phyloP scores from a whole-genome alignment of 2,329 filamentous ascomycete species.

The Alternaria hordeiaustralica region DNA sequence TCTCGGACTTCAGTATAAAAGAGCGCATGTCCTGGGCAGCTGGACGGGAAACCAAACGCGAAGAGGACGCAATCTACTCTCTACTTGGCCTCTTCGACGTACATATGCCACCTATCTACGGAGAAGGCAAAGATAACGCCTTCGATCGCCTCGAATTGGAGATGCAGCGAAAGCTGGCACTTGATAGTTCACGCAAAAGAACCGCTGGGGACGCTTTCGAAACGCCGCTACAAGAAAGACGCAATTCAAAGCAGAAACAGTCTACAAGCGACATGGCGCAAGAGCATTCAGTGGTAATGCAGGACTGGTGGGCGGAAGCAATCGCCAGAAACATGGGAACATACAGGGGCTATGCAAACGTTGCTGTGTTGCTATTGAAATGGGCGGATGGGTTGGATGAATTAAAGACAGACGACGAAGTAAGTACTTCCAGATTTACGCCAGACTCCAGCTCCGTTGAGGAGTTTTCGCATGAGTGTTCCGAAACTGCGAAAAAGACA shows the following conservation, averaged over 20 bases:
- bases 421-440: too few relatives aligned
- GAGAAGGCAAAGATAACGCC: background rate
- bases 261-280: background rate
- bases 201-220: background rate
- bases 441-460: too few relatives aligned
- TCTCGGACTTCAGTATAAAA: background rate
- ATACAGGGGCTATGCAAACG: background rate
- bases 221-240: background rate
- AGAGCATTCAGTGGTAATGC: accelerated
- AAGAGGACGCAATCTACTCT: background rate
- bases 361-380: background rate
- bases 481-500: too few relatives aligned
- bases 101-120: background rate
- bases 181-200: background rate
- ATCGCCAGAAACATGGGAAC: background rate
- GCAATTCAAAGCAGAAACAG: background rate
- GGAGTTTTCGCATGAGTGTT: too few relatives aligned
- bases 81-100: background rate
- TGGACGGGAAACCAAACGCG: background rate
- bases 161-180: background rate
- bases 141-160: background rate
- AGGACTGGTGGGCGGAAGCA: background rate
- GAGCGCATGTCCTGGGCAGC: background rate
- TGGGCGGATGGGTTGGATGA: background rate
- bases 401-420: background rate